These are phyloP conservation scores for Isabelozyma rhagii DNA, from an alignment of 805 yeast species.

Conservation along the genomic window DNA sequence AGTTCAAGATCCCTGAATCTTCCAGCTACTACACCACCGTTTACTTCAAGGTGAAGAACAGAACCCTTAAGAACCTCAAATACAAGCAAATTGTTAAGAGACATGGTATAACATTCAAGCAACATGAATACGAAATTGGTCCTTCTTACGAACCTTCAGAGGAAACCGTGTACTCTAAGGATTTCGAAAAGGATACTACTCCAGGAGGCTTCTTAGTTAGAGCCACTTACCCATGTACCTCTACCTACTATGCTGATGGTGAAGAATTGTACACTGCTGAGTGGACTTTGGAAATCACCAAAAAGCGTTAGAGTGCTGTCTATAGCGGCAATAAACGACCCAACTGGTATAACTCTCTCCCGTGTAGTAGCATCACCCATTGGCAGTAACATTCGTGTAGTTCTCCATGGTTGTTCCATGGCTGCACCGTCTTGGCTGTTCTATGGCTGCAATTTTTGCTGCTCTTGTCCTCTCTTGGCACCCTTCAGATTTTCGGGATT, in stretches of 20 bases:
- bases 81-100: conserved; percentile 36
- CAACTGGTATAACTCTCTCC: no score
- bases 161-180: conserved; percentile 22
- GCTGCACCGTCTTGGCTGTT: no score
- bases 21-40: conserved; percentile 30
- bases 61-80: conserved; percentile 24
- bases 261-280: conserved; percentile 23
- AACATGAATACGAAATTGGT: conserved; percentile 28
- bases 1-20: conserved; percentile 34
- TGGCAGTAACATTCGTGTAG: no score
- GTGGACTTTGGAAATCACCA: conserved; percentile 35
- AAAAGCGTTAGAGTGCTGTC: not conserved
- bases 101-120: conserved; percentile 31
- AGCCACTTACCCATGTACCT: conserved; percentile 27
- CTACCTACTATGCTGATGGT: conserved; percentile 32
- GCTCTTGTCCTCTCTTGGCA: no score
- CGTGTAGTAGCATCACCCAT: no score
- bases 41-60: conserved; percentile 28
- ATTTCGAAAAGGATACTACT: conserved; percentile 31
- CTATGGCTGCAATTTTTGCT: no score
- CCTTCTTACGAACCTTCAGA: conserved; percentile 30
- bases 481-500: no score
- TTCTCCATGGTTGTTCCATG: no score
- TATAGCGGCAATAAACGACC: no score
- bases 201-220: conserved; percentile 39